These are phyloP conservation scores for Fusarium sp. DNA, from an alignment of 2,329 filamentous ascomycete species.

Conservation along the genomic window DNA sequence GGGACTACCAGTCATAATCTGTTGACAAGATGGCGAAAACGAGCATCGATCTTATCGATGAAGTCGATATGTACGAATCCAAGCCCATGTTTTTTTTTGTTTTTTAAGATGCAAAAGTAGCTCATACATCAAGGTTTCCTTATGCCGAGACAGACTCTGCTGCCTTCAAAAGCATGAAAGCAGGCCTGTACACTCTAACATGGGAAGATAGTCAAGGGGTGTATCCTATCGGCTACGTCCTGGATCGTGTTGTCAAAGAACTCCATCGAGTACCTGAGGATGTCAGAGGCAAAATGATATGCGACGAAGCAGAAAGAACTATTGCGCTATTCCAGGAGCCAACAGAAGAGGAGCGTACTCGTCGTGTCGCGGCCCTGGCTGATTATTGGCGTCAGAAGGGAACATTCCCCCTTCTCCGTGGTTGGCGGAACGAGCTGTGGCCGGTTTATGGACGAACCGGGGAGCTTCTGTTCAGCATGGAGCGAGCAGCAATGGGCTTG, in stretches of 20 bases:
- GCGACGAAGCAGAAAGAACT: conserved; percentile 70
- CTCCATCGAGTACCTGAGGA: conserved; percentile 60
- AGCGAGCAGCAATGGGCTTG: conserved; percentile 78
- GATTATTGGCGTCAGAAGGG: conserved; percentile 75
- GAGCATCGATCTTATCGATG: conserved; percentile 42
- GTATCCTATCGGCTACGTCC: conserved; percentile 71
- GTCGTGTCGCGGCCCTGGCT: conserved; percentile 66
- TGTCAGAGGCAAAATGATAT: conserved; percentile 67
- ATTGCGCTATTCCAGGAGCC: conserved; percentile 70
- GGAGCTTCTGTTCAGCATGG: conserved; percentile 76
- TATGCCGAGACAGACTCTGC: conserved; percentile 73
- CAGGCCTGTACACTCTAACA: conserved; percentile 73
- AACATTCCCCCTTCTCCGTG: conserved; percentile 78
- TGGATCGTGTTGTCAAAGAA: conserved; percentile 60
- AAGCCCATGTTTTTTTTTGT: neutral
- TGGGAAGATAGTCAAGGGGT: conserved; percentile 72
- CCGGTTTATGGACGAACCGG: conserved; percentile 76
- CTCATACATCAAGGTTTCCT: conserved; percentile 71
- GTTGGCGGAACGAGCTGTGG: conserved; percentile 86
- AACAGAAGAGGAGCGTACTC: conserved; percentile 72
- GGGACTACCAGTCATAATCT: neutral
- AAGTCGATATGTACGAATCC: conserved; percentile 41
- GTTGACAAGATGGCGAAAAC: conserved; percentile 40
- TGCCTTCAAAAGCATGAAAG: conserved; percentile 65
- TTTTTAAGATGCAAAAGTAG: neutral